Conservation (phyloP, 305 asterid genomes). For the Nicotiana rustica region DNA sequence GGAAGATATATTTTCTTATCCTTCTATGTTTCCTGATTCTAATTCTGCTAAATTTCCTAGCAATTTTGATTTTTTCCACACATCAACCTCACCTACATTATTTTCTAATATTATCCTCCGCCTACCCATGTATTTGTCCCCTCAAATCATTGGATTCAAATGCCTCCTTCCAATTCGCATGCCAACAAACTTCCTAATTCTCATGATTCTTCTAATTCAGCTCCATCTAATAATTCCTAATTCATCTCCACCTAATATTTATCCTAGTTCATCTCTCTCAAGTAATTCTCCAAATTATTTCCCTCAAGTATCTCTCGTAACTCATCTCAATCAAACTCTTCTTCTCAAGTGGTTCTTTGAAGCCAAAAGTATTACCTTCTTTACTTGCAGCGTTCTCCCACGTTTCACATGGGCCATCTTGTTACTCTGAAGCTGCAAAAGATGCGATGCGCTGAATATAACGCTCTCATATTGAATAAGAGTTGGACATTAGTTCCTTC, state of each 20-base stretch:
- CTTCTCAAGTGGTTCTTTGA: not conserved
- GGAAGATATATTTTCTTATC: not conserved
- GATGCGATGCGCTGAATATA: not conserved
- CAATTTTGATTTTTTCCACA: not conserved
- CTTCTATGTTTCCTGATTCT: not conserved
- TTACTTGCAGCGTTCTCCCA: not conserved
- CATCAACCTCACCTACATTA: not conserved
- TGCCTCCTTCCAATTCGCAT: not conserved
- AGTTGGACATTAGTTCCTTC: not conserved
- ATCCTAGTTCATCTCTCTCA: not conserved
- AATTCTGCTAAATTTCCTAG: not conserved
- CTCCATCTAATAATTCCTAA: too few relatives aligned
- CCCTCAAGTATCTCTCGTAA: not conserved
- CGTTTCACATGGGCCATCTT: too few relatives aligned
- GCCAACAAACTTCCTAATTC: not conserved
- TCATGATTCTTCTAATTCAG: not conserved
- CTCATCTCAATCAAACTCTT: not conserved
- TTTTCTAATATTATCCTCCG: not conserved
- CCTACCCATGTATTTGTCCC: not conserved
- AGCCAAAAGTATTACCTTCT: not conserved
- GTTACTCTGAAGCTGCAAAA: not conserved
- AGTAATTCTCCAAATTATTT: not conserved
- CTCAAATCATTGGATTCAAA: not conserved
- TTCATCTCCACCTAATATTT: too few relatives aligned
- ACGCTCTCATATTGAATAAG: not conserved